Conservation (phyloP, 139 green algal species). For the Chlorella sorokiniana region DNA sequence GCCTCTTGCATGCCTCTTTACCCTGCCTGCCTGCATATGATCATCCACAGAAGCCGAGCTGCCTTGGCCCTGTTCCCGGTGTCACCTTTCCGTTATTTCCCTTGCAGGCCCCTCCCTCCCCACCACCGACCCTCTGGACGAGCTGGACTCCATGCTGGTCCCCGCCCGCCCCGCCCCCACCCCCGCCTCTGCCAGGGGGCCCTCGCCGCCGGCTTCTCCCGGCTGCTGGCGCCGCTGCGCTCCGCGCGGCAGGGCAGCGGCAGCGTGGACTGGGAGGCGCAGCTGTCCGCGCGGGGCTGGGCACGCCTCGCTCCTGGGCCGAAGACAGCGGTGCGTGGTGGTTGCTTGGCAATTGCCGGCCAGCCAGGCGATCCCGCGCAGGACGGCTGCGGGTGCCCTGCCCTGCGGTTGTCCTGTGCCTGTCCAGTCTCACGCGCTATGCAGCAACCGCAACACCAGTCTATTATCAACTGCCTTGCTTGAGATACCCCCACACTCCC, state of each 20-base stretch:
- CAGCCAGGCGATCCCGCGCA: too few relatives aligned
- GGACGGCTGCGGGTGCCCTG: too few relatives aligned
- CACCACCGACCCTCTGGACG: constrained; percentile 9
- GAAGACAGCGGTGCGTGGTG: constrained; percentile 4
- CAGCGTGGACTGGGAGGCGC: background rate
- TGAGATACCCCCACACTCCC: background rate
- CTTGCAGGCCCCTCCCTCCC: background rate
- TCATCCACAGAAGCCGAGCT: too few relatives aligned
- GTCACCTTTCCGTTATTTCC: background rate
- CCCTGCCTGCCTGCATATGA: too few relatives aligned
- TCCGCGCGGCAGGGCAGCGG: background rate
- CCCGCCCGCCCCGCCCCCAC: background rate
- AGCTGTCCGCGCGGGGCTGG: constrained; percentile 10
- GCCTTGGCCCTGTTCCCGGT: too few relatives aligned
- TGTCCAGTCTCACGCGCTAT: too few relatives aligned
- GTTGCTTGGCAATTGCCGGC: background rate
- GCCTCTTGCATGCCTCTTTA: too few relatives aligned
- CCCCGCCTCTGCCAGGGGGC: background rate
- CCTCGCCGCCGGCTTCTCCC: constrained; percentile 2
- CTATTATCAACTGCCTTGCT: too few relatives aligned
- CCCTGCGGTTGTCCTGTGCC: too few relatives aligned
- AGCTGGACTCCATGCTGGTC: constrained; percentile 13
- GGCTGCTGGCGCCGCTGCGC: constrained; percentile 25
- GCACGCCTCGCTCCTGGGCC: constrained; percentile 25
- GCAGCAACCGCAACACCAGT: too few relatives aligned